phyloP scores from a whole-genome alignment of 2,329 filamentous ascomycete genomes.

The Arthrobotrys entomopaga region DNA sequence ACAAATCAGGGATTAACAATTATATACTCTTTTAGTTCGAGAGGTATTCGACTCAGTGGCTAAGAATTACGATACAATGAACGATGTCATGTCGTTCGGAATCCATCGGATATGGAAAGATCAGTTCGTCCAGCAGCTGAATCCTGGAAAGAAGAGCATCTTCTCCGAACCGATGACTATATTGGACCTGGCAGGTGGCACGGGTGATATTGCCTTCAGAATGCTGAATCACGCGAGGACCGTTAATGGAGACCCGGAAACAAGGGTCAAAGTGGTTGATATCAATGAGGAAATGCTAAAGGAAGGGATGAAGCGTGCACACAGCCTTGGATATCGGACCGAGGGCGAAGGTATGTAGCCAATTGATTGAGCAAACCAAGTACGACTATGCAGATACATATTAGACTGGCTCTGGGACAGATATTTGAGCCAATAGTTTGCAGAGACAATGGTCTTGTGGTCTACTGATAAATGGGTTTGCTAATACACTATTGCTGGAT shows the following conservation, averaged over 20 bases:
- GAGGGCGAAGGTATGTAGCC: constrained; percentile 47
- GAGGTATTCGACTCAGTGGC: constrained; percentile 95
- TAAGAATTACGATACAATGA: constrained; percentile 96
- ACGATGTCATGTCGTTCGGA: constrained; percentile 97
- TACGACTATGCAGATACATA: too few relatives aligned
- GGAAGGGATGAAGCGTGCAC: constrained; percentile 83
- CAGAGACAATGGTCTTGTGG: too few relatives aligned
- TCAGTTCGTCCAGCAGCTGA: constrained; percentile 90
- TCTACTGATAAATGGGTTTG: neutral
- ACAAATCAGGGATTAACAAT: neutral
- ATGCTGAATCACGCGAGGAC: constrained; percentile 87
- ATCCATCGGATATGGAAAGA: constrained; percentile 98
- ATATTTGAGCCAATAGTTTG: too few relatives aligned
- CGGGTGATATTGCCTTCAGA: constrained; percentile 96
- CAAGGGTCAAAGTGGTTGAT: constrained; percentile 89
- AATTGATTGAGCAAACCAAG: too few relatives aligned
- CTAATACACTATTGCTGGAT: constrained; percentile 8
- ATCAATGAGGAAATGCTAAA: constrained; percentile 96
- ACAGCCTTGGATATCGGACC: constrained; percentile 62
- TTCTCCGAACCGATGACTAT: constrained; percentile 69
- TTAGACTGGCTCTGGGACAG: too few relatives aligned
- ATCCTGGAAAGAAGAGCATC: constrained; percentile 74
- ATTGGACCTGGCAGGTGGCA: constrained; percentile 95
- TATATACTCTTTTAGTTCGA: constrained; percentile 68
- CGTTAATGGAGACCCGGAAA: constrained; percentile 80